Conservation (phyloP, 2,329 filamentous ascomycete genomes). For the Sporothrix brunneoviolacea region DNA sequence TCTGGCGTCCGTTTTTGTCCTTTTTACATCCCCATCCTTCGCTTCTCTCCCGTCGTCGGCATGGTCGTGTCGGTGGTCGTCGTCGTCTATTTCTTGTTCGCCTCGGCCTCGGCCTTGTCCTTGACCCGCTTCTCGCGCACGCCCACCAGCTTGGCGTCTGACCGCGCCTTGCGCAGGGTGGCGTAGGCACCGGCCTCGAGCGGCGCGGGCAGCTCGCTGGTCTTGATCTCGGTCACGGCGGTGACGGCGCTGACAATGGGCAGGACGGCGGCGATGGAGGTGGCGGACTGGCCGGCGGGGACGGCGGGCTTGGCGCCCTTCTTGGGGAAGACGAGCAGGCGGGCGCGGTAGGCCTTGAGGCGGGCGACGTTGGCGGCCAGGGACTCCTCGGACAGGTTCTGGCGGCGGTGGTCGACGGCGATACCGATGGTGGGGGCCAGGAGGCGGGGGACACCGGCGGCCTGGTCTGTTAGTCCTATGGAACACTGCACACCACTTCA, state of each 20-base stretch:
- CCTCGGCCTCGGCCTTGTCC: slow-evolving; percentile 78
- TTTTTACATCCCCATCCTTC: too few relatives aligned
- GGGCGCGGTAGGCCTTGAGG: slow-evolving; percentile 94
- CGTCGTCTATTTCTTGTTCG: slow-evolving; percentile 70
- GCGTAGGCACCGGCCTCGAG: slow-evolving; percentile 77
- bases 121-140: slow-evolving; percentile 87
- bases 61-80: too few relatives aligned
- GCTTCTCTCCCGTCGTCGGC: too few relatives aligned
- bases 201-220: slow-evolving; percentile 69
- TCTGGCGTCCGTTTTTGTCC: too few relatives aligned
- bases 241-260: slow-evolving; percentile 64
- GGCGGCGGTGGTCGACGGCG: slow-evolving; percentile 89
- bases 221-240: slow-evolving; percentile 68
- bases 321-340: slow-evolving; percentile 96
- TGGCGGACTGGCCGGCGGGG: slow-evolving; percentile 67
- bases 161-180: slow-evolving; percentile 76
- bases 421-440: slow-evolving; percentile 95
- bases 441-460: slow-evolving; percentile 90
- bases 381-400: slow-evolving; percentile 95
- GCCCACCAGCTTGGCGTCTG: slow-evolving; percentile 74
- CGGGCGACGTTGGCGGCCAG: slow-evolving; percentile 92
- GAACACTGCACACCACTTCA: neutral
- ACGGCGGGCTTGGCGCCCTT: slow-evolving; percentile 90
- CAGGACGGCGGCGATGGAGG: slow-evolving; percentile 52
- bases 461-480: slow-evolving; percentile 43